phyloP scores from a whole-genome alignment of 352 stramenopile species.

The Thalassiosira hispida region DNA sequence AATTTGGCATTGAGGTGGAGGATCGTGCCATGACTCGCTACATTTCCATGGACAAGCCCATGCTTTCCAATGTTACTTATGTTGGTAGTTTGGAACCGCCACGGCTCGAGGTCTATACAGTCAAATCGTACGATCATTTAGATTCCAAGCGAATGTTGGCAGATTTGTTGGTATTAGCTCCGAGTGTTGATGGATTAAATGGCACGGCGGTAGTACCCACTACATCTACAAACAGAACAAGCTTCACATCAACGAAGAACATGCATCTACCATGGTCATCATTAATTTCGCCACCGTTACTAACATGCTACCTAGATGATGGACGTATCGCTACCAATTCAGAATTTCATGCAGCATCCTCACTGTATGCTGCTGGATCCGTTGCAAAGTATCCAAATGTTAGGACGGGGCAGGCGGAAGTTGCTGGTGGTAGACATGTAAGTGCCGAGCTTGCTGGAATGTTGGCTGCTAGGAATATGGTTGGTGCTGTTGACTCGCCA shows the following conservation, averaged over 20 bases:
- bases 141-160: conserved; percentile 57
- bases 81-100: background rate
- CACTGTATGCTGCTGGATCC: conserved; percentile 76
- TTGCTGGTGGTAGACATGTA: conserved; percentile 65
- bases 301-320: conserved; percentile 79
- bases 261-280: conserved; percentile 70
- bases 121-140: conserved; percentile 79
- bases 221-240: background rate
- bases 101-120: conserved; percentile 71
- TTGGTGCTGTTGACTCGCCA: conserved; percentile 1
- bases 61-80: background rate
- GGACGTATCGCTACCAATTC: conserved; percentile 68
- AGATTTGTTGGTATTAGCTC: conserved; percentile 65
- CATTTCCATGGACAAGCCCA: conserved; percentile 50
- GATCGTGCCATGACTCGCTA: conserved; percentile 77
- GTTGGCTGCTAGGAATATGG: conserved; percentile 77
- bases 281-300: conserved; percentile 51
- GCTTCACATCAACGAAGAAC: conserved; percentile 37
- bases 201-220: conserved; percentile 73
- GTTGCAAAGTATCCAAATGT: conserved; percentile 77
- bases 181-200: conserved; percentile 65
- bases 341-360: conserved; percentile 69
- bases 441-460: conserved; percentile 63
- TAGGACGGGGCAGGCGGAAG: conserved; percentile 61
- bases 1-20: conserved; percentile 64